These are phyloP conservation scores for Sporothrix variecibatus DNA, from an alignment of 2,329 filamentous ascomycete species.

Conservation along the genomic window DNA sequence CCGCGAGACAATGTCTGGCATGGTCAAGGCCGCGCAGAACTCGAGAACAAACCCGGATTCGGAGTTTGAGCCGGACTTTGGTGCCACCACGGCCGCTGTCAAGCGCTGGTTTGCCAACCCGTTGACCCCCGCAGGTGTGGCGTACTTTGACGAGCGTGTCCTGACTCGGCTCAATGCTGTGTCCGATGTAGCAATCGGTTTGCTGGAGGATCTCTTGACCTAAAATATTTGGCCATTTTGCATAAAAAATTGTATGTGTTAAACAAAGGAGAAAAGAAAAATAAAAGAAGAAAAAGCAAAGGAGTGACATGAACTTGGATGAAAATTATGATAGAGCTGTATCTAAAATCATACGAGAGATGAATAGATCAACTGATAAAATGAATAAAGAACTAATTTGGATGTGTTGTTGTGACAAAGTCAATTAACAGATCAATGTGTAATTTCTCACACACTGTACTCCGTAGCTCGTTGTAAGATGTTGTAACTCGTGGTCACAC, in stretches of 20 bases:
- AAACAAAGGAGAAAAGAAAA: too few relatives aligned
- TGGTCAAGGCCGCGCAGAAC: slow-evolving; percentile 48
- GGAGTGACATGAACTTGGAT: background rate
- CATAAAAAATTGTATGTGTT: too few relatives aligned
- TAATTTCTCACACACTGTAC: background rate
- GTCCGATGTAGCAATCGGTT: slow-evolving; percentile 47
- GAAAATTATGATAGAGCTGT: background rate
- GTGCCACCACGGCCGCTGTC: slow-evolving; percentile 41
- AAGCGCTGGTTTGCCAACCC: slow-evolving; percentile 48
- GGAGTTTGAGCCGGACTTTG: background rate
- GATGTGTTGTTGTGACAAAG: background rate
- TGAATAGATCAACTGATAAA: background rate
- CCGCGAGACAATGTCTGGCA: slow-evolving; percentile 46
- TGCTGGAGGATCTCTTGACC: slow-evolving; percentile 39
- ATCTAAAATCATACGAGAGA: background rate
- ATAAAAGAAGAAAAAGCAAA: background rate
- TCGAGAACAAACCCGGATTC: background rate
- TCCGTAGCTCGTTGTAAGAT: background rate
- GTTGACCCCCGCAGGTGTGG: slow-evolving; percentile 41
- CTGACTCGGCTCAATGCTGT: slow-evolving; percentile 51
- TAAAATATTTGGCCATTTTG: background rate
- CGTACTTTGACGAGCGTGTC: slow-evolving; percentile 54
- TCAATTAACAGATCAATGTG: too few relatives aligned
- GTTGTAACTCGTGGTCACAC: background rate
- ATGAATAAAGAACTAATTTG: background rate